Evolutionary conservation across 345 rosid species (phyloP), one percentile per base, ranked within the genome.

Genomic region (Populus euphratica): DNA sequence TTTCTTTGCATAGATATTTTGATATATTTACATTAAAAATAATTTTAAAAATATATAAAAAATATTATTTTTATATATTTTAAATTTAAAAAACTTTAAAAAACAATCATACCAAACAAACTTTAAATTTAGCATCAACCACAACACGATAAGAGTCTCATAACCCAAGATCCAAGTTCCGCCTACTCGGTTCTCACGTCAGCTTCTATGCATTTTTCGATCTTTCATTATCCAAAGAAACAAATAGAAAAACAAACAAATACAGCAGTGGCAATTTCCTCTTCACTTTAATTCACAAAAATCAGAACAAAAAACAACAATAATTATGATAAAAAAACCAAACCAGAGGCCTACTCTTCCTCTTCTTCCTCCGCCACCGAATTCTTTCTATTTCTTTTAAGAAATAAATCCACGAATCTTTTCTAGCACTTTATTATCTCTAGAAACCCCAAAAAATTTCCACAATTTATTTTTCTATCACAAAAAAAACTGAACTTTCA

Each of bases 151-250:
- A 44, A 13, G 4, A 47, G 50, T 47, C 49, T 27, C 23, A 8
- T 3, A 14, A 43, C 2, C 49, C 11, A 64, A 47, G 14, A 44
- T 44, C 62, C 50, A 50, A 33, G 52, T 52, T 35, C 36, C 44
- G 59, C 81, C 87, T 70, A 79, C 84, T 23, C 56, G 62, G 44
- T 43, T 73, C 86, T 80, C 20, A 77, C 88, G 85, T 84, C 89
- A 80, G 81, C 81, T 44, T 84, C 77, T 84, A 86, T 86, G 85
- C 88, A 76, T 81, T 81, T 84, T 56, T 59, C 23, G 23, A 59
- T 70, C 33, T n/a, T 6, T 75, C 70, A 3, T 52, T 74, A 62
- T 78, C 79, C 77, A 62, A 73, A 80, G 12, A 31, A 64, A 68
- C 2, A 44, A 23, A 21, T 4, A 10, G 52, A 72, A 76, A n/a